Evolutionary conservation across 495 filamentous ascomycete species (phyloP).

Genomic region (Daldinia grandis): DNA sequence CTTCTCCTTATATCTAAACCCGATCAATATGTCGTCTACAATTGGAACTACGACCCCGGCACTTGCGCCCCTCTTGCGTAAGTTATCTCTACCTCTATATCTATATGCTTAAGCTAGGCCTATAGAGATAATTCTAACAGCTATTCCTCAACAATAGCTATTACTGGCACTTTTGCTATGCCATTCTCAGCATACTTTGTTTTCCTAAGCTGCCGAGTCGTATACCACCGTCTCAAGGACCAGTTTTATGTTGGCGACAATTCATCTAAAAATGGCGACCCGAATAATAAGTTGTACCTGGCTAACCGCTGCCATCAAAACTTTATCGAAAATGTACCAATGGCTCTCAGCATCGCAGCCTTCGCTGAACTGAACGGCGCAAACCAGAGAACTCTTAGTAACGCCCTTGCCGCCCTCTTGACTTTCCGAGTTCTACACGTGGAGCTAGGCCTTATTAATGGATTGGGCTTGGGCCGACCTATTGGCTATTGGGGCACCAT

Average conservation of each 20-base stretch:
- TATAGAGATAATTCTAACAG: conserved; percentile 3
- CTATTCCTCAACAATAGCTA: conserved; percentile 38
- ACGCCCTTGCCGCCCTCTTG: conserved; percentile 48
- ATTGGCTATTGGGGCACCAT: conserved; percentile 52
- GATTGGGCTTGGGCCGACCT: conserved; percentile 44
- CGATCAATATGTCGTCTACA: conserved; percentile 22
- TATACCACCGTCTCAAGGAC: conserved; percentile 48
- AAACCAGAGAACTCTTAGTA: conserved; percentile 47
- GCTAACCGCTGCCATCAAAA: conserved; percentile 51
- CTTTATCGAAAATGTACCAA: conserved; percentile 57
- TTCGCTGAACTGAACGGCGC: conserved; percentile 57
- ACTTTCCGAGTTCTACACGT: conserved; percentile 50
- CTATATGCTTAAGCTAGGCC: background rate
- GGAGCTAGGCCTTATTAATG: conserved; percentile 51
- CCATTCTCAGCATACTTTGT: conserved; percentile 57
- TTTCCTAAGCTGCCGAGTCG: conserved; percentile 53
- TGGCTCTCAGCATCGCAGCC: conserved; percentile 29
- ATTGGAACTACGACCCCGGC: conserved; percentile 17
- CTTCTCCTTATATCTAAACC: background rate
- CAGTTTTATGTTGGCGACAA: conserved; percentile 48
- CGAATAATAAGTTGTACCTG: conserved; percentile 42
- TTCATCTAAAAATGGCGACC: conserved; percentile 24
- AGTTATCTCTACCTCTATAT: background rate
- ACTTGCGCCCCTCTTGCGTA: conserved; percentile 35
- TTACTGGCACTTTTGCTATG: conserved; percentile 55